A percentile compares a stretch with the other conserved stretches of the same genome.
Conservation (phyloP, 306 rosid species). For the Lathyrus oleraceus region DNA sequence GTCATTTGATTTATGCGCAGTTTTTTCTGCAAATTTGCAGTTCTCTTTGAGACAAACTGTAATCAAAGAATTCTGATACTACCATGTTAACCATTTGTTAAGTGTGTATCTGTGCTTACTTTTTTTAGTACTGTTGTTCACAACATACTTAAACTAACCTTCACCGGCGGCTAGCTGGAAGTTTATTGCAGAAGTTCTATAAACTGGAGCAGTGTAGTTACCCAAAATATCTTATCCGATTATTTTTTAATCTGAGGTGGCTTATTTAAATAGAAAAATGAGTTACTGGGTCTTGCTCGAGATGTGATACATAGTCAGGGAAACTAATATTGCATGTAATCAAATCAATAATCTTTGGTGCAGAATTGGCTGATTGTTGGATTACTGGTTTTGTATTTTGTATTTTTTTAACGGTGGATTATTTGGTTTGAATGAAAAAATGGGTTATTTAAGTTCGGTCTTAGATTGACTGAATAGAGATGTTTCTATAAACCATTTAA, state of each 20-base stretch:
- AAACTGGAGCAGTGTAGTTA: not conserved
- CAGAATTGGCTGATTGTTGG: not conserved
- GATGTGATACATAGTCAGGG: not conserved
- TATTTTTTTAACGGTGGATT: conserved; percentile 3
- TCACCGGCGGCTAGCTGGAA: not conserved
- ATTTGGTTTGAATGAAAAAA: conserved; percentile 10
- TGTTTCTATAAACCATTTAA: not conserved
- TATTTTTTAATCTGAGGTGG: not conserved
- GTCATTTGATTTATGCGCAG: not conserved
- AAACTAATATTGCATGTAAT: not conserved
- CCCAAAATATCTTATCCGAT: not conserved
- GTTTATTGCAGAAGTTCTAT: not conserved
- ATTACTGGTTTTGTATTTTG: not conserved
- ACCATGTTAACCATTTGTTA: not conserved
- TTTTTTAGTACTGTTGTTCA: not conserved
- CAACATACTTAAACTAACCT: conserved; percentile 7
- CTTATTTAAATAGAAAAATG: not conserved
- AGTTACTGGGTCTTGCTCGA: conserved; percentile 4
- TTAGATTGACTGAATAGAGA: conserved; percentile 17
- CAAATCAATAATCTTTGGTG: not conserved
- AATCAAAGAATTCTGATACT: not conserved
- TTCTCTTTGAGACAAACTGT: not conserved
- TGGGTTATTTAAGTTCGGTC: conserved; percentile 3
- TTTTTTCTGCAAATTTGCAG: not conserved
- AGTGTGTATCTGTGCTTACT: not conserved